phyloP scores from a whole-genome alignment of 106 monocot genomes.

The Dactylorhiza incarnata region DNA sequence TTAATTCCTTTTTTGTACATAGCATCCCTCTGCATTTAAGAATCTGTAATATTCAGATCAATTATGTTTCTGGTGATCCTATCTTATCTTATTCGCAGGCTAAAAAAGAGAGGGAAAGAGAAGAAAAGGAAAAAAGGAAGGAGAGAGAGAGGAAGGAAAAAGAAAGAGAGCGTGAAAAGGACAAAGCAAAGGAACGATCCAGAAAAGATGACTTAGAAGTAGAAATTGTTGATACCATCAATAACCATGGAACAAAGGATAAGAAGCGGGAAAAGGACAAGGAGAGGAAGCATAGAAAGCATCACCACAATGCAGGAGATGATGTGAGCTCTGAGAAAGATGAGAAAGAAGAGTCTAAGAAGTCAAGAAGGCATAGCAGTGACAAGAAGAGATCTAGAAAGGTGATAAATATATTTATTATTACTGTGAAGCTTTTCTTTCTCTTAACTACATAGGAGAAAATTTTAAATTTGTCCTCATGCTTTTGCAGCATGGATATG shows the following conservation, averaged over 20 bases:
- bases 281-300: constrained; percentile 86
- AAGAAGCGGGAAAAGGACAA: constrained; percentile 76
- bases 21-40: neutral
- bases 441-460: neutral
- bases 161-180: constrained; percentile 56
- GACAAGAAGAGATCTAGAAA: constrained; percentile 85
- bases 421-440: neutral
- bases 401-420: constrained; percentile 27
- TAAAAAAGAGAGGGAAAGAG: constrained; percentile 78
- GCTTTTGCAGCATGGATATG: constrained; percentile 61
- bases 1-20: too few species aligned
- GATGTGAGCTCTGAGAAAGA: constrained; percentile 84
- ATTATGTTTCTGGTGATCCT: neutral
- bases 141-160: constrained; percentile 65
- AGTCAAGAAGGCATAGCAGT: constrained; percentile 65
- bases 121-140: constrained; percentile 62
- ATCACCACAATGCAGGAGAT: constrained; percentile 60
- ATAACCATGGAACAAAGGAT: constrained; percentile 49
- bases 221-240: constrained; percentile 44
- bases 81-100: constrained; percentile 24
- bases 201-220: constrained; percentile 54
- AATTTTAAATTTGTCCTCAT: neutral
- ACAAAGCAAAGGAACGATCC: constrained; percentile 61
- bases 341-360: constrained; percentile 77
- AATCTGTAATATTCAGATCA: neutral